Conservation (phyloP, 306 rosid genomes). For the Morella rubra region DNA sequence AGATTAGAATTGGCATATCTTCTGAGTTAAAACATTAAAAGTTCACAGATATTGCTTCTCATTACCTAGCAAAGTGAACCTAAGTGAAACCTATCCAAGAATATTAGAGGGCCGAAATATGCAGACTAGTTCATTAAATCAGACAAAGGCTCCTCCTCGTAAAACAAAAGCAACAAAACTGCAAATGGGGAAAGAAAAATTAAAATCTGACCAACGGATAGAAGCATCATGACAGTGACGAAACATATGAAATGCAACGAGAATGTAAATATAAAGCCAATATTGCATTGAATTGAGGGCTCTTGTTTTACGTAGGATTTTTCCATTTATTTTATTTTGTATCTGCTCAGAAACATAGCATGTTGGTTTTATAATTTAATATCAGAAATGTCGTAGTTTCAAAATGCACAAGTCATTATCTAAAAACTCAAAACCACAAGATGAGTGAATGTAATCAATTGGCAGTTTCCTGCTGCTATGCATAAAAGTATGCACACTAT, state of each 20-base stretch:
- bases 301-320: background rate
- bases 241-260: background rate
- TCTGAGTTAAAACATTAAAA: background rate
- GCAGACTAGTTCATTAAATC: background rate
- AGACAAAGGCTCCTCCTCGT: background rate
- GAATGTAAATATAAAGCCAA: background rate
- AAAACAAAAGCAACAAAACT: background rate
- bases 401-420: too few species aligned
- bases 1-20: background rate
- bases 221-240: background rate
- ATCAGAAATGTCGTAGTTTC: too few species aligned
- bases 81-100: background rate
- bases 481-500: too few species aligned
- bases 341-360: too few species aligned
- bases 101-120: background rate
- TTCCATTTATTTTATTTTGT: too few species aligned
- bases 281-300: background rate
- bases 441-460: too few species aligned
- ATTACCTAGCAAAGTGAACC: background rate
- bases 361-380: too few species aligned
- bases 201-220: background rate
- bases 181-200: background rate
- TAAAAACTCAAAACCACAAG: too few species aligned
- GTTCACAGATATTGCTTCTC: background rate
- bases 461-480: too few species aligned